Base-by-base conservation (phyloP, 345 rosid genomes). In the Aurinia saxatilis region DNA sequence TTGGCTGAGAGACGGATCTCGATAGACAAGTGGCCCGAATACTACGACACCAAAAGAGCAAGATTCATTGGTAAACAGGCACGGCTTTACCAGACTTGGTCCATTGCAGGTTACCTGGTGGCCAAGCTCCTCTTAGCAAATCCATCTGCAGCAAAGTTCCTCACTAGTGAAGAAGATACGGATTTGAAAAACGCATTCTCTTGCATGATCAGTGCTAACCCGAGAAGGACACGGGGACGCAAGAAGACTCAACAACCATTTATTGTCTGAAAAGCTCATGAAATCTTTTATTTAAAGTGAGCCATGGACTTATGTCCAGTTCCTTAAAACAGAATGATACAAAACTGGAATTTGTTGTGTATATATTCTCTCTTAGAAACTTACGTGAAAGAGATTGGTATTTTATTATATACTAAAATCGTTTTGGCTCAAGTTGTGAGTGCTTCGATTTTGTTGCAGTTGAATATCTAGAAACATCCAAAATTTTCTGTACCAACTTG, bases 21-120 rank as follows among this genome's bases (percentile, higher is more conserved):
- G 10, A 40, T 70, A 63, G 96, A 91, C 77, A 83, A 79, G 63
- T 91, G 96, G 96, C 98, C 98, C 0, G 95, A 91, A 70, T 88
- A 91, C 74, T 91, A 88, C 27, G 96, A 91, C 60, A 84, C 90
- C 1, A 84, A 79, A 67, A 55, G 71, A 56, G 92, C 75, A 54
- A 84, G 92, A 71, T 88, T 91, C 55, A 88, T 88, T 7, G 95
- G 98, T n/a, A 91, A 91, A 72, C 98, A 91, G 60, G 77, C 92
- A 10, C 84, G 81, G 16, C 73, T 91, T 23, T 86, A 67, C 71
- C 95, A 91, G 65, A 86, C 96, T 0, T 91, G 98, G 98, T 84
- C 98, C 1, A 91, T 88, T 19, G 90, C 98, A 0, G 96, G 98
- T 11, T 88, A 84, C 74, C 98, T 88, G 7, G 90, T 83, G 41